phyloP scores from a whole-genome alignment of 306 rosid genomes.

The Cicer cuneatum region DNA sequence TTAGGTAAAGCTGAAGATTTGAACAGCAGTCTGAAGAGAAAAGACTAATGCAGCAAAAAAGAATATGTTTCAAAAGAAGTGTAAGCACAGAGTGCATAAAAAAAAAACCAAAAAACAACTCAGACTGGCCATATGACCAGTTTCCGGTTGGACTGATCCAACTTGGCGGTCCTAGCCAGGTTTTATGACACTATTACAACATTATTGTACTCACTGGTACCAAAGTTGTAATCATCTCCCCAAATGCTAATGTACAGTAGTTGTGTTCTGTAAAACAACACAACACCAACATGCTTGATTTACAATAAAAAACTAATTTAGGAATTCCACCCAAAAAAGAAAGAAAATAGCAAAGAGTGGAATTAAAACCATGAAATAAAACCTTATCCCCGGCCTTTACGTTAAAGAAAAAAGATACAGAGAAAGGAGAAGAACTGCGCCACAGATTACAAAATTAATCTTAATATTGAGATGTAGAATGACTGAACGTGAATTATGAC shows the following conservation, averaged over 20 bases:
- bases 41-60: background rate
- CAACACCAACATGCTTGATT: slow-evolving; percentile 24
- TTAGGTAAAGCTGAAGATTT: no score
- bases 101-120: background rate
- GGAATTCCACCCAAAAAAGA: slow-evolving; percentile 14
- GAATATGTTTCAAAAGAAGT: background rate
- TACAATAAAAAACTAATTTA: slow-evolving; percentile 21
- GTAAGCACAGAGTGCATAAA: background rate
- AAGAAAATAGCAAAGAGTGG: background rate
- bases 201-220: background rate
- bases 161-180: background rate
- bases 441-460: slow-evolving; percentile 42
- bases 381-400: background rate
- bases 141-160: background rate
- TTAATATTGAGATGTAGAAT: slow-evolving; percentile 32
- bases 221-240: background rate
- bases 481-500: slow-evolving; percentile 34
- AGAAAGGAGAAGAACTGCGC: slow-evolving; percentile 29
- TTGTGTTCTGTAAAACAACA: slow-evolving; percentile 22
- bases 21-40: background rate
- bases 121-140: background rate
- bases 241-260: slow-evolving; percentile 12
- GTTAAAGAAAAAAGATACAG: slow-evolving; percentile 28
- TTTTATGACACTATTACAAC: background rate
- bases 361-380: slow-evolving; percentile 22